Conservation (phyloP, 768 basidiomycete genomes). For the Kwoniella sp. region DNA sequence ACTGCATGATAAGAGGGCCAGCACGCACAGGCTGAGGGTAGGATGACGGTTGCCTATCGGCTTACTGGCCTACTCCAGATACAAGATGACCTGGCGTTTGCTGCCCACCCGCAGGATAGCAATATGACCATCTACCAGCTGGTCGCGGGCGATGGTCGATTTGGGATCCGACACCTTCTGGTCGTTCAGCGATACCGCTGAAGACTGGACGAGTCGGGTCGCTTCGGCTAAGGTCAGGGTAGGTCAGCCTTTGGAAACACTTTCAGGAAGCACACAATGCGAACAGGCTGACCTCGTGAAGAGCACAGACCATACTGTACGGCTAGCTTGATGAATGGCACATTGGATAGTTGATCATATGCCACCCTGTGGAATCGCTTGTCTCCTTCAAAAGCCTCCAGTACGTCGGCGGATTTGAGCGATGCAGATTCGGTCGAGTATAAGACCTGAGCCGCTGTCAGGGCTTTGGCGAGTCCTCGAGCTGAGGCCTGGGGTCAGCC, state of each 20-base stretch:
- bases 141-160: conserved; percentile 51
- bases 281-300: conserved; percentile 59
- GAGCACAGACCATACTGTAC: conserved; percentile 58
- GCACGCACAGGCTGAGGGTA: no score
- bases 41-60: no score
- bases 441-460: conserved; percentile 54
- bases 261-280: not conserved
- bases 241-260: no score
- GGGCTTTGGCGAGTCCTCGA: conserved; percentile 53
- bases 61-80: conserved; percentile 38
- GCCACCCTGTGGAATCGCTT: conserved; percentile 59
- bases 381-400: conserved; percentile 63
- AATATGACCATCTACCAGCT: conserved; percentile 61
- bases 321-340: conserved; percentile 62
- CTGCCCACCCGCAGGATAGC: conserved; percentile 70
- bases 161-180: conserved; percentile 56
- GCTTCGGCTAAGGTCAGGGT: conserved; percentile 74
- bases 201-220: conserved; percentile 59
- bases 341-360: conserved; percentile 56
- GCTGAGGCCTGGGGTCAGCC: conserved; percentile 39
- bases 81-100: conserved; percentile 63
- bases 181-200: conserved; percentile 73
- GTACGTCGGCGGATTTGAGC: conserved; percentile 58
- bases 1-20: no score
- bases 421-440: conserved; percentile 52